A percentile compares a stretch with the other conserved stretches of the same genome.
These are phyloP conservation scores for Saccharomycopsis capsularis DNA, from an alignment of 805 yeast species.

Conservation along the genomic window DNA sequence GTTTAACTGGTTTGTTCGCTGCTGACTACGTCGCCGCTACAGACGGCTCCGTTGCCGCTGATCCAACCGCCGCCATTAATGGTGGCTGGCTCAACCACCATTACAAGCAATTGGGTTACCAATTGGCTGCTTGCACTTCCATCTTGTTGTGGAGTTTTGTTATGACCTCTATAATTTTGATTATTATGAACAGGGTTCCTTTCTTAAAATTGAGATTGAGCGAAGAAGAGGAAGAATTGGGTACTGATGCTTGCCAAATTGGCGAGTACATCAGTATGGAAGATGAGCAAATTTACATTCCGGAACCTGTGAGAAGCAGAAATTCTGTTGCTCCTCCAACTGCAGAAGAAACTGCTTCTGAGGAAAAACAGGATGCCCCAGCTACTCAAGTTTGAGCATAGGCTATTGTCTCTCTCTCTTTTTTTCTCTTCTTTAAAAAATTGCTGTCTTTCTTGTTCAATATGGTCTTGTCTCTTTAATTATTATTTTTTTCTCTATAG, in stretches of 20 bases:
- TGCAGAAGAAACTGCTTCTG: slow-evolving; percentile 16
- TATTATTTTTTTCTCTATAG: too few species aligned
- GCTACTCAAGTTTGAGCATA: not conserved
- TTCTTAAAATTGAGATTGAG: slow-evolving; percentile 73
- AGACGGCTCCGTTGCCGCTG: slow-evolving; percentile 48
- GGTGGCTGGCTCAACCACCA: slow-evolving; percentile 91
- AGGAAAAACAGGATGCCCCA: slow-evolving; percentile 16
- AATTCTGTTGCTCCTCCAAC: slow-evolving; percentile 13
- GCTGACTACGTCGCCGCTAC: slow-evolving; percentile 82
- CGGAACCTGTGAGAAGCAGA: slow-evolving; percentile 69
- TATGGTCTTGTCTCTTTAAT: too few species aligned
- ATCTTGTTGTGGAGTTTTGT: slow-evolving; percentile 70
- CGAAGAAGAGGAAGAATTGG: slow-evolving; percentile 81
- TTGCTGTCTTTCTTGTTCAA: too few species aligned
- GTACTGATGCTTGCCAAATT: slow-evolving; percentile 84
- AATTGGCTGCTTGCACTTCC: slow-evolving; percentile 70
- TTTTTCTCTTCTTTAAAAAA: not conserved
- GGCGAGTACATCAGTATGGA: slow-evolving; percentile 75
- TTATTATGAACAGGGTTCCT: slow-evolving; percentile 67
- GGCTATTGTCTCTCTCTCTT: not conserved
- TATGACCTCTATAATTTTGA: slow-evolving; percentile 62
- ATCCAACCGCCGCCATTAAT: slow-evolving; percentile 39
- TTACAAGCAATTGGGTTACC: slow-evolving; percentile 79
- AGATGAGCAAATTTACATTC: slow-evolving; percentile 55
- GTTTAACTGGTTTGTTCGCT: slow-evolving; percentile 84